phyloP scores from a whole-genome alignment of 768 basidiomycete genomes.

The Suillus cothurnatus region DNA sequence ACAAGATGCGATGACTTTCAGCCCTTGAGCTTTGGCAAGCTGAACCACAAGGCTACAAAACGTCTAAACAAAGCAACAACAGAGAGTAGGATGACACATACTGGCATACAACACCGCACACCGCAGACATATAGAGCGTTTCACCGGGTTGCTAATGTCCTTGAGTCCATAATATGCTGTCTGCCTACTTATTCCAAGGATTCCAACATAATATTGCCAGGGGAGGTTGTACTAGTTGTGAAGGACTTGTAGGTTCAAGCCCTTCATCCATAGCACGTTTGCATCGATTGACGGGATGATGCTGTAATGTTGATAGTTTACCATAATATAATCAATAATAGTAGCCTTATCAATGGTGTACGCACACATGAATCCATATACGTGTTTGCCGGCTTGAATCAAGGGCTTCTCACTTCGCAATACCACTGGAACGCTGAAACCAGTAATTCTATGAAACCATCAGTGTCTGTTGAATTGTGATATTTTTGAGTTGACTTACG shows the following conservation, averaged over 20 bases:
- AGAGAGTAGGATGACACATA: conserved; percentile 30
- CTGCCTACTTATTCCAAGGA: conserved; percentile 37
- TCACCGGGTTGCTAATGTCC: conserved; percentile 40
- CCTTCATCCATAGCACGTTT: not conserved
- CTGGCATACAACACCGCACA: conserved; percentile 59
- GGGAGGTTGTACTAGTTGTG: conserved; percentile 31
- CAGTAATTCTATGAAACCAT: conserved; percentile 23
- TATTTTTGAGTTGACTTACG: conserved; percentile 9
- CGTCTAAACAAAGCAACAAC: conserved; percentile 12
- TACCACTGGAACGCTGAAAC: conserved; percentile 45
- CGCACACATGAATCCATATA: conserved; percentile 36
- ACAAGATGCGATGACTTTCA: conserved; percentile 71
- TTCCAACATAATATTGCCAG: conserved; percentile 33
- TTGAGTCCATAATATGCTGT: conserved; percentile 32
- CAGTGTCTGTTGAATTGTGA: no score
- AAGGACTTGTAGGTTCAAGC: conserved; percentile 15
- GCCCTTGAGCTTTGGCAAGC: conserved; percentile 50
- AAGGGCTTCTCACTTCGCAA: conserved; percentile 42
- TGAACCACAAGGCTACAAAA: conserved; percentile 47
- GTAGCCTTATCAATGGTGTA: not conserved
- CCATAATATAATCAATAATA: not conserved
- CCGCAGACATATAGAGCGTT: conserved; percentile 50
- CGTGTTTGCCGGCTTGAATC: conserved; percentile 41
- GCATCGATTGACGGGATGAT: conserved; percentile 18
- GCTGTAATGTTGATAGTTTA: not conserved